Conservation (phyloP, 2,329 filamentous ascomycete genomes). For the Huntiella decipiens region DNA sequence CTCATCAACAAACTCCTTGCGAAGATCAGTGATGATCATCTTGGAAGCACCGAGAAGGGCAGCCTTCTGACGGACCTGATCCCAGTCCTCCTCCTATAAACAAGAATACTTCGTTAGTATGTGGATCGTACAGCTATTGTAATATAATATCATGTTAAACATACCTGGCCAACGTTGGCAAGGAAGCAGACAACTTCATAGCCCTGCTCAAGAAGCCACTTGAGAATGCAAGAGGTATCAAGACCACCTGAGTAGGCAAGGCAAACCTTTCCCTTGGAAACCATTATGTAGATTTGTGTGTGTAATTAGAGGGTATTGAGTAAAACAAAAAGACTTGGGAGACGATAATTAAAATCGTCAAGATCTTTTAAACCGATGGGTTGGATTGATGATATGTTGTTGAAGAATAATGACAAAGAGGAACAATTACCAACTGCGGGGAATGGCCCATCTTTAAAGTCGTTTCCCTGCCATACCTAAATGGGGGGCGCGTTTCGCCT, state of each 20-base stretch:
- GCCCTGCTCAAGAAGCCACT: conserved; percentile 20
- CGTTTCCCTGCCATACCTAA: too few relatives aligned
- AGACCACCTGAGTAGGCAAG: conserved; percentile 17
- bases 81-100: conserved; percentile 13
- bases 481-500: conserved; percentile 6
- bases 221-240: conserved; percentile 24
- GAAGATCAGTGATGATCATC: conserved; percentile 39
- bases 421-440: not conserved
- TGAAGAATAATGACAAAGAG: not conserved
- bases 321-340: not conserved
- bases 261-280: conserved; percentile 11
- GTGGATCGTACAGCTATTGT: not conserved
- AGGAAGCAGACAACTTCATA: conserved; percentile 21
- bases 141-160: not conserved
- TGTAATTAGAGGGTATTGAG: not conserved
- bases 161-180: conserved; percentile 48
- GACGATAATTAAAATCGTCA: not conserved
- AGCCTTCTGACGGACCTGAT: conserved; percentile 24
- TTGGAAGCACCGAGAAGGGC: conserved; percentile 17
- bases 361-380: too few relatives aligned
- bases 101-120: not conserved
- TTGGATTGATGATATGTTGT: not conserved
- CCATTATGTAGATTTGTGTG: conserved; percentile 2
- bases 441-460: too few relatives aligned
- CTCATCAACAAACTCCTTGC: conserved; percentile 54